Base-by-base conservation (phyloP, 2,329 filamentous ascomycete genomes). In the Diaporthe humulicola region DNA sequence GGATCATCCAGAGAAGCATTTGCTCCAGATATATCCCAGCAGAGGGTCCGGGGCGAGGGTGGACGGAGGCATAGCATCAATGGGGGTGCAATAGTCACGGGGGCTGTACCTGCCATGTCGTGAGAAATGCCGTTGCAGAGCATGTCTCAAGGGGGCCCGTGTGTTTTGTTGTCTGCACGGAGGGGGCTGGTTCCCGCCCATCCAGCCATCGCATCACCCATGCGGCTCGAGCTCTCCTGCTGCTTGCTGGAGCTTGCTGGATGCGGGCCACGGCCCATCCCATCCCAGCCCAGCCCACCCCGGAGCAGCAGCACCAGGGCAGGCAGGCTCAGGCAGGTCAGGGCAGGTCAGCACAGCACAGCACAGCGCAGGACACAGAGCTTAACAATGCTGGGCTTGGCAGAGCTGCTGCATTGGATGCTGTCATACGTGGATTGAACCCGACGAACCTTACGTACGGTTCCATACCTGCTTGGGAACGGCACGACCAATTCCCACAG, bases 401-500 rank as follows among this genome's bases (percentile, higher is more conserved):
- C 40, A 48, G 52, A 48, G 52, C 38, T 28, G 36, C 30, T 28
- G 50, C 52, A 73, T 56, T 48, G 48, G 48, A 74, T 74, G 73
- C 58, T 74, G 73, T 74, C 73, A 74, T 73, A 50, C 64, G 64
- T 69, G 64, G 64, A 38, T 52, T 52, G 64, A 67, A 38, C 45
- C 64, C 45, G n/a, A 36, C 40, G 61, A 67, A 67, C 42, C 42
- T 67, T 67, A 67, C 61, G 61, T 67, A 67, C 28, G 36, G 40
- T 48, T 30, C 25, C 60, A 33, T 60, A 38, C 22, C 48, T 33
- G 52, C 50, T 42, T 67, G 56, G 56, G 74, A 76, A 74, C 78
- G 40, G 66, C 40, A 57, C 19, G 33, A 50, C 45, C 45, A 71
- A 50, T 50, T 52, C 70, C 79, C 77, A 80, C 78, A 77, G 76